Evolutionary conservation across 108 stramenopile genomes (phyloP).

Genomic region (Discostella pseudostelligera): DNA sequence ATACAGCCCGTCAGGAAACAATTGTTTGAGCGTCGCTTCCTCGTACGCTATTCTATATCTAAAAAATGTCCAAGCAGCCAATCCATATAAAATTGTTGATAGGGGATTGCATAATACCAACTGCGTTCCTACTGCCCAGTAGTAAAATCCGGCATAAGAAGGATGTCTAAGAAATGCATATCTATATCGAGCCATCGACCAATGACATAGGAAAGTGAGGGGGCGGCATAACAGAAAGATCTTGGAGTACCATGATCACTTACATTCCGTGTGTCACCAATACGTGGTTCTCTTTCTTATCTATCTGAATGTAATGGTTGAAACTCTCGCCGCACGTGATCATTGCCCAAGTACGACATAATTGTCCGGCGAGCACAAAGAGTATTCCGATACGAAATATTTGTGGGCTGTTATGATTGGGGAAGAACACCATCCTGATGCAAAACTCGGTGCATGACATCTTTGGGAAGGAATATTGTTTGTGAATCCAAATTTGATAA

Average conservation of each 20-base stretch:
- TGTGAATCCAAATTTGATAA: conserved; percentile 4
- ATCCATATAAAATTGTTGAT: conserved; percentile 60
- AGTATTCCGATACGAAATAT: conserved; percentile 54
- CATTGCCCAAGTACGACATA: conserved; percentile 88
- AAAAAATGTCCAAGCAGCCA: conserved; percentile 88
- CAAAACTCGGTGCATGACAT: conserved; percentile 84
- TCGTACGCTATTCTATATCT: conserved; percentile 87
- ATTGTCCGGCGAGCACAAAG: conserved; percentile 73
- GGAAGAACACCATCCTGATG: conserved; percentile 64
- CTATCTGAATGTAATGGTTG: conserved; percentile 90
- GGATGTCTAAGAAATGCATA: conserved; percentile 93
- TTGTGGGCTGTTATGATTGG: conserved; percentile 24
- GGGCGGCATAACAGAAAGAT: conserved; percentile 3
- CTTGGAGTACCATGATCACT: conserved; percentile 16
- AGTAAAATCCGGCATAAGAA: conserved; percentile 95
- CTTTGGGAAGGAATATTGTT: conserved; percentile 14
- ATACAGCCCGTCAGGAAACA: conserved; percentile 83
- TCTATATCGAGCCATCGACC: conserved; percentile 28
- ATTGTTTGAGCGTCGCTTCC: conserved; percentile 67
- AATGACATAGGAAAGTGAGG: not conserved
- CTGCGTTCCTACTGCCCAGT: conserved; percentile 93
- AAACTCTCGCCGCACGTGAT: conserved; percentile 90
- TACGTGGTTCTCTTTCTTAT: conserved; percentile 80
- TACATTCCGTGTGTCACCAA: conserved; percentile 88
- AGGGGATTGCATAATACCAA: conserved; percentile 82